Conservation (phyloP, 83 land plant genomes). For the Picea abies region DNA sequence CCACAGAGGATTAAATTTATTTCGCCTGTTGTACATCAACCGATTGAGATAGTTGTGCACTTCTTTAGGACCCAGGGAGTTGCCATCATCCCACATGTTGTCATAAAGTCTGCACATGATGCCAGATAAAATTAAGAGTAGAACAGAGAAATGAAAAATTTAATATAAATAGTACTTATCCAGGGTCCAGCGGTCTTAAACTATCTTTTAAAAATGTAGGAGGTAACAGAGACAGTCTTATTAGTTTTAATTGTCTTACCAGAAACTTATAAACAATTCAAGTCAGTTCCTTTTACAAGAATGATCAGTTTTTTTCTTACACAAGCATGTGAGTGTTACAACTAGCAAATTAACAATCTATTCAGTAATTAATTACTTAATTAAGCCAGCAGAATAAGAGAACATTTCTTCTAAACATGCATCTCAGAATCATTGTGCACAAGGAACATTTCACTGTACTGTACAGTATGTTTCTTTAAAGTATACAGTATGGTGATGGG, state of each 20-base stretch:
- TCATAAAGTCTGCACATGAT: slow-evolving; percentile 62
- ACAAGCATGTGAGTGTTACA: background rate
- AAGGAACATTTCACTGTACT: background rate
- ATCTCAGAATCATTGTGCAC: background rate
- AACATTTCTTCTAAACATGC: background rate
- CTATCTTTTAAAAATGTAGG: background rate
- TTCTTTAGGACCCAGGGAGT: slow-evolving; percentile 86
- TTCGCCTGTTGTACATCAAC: slow-evolving; percentile 90
- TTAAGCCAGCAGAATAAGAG: background rate
- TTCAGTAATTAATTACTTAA: background rate
- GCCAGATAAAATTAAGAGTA: background rate
- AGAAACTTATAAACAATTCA: background rate
- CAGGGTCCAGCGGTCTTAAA: background rate
- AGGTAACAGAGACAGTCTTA: background rate
- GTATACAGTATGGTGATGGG: too few species aligned
- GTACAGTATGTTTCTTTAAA: background rate
- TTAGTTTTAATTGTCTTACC: background rate
- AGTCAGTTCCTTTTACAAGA: background rate
- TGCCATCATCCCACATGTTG: slow-evolving; percentile 98
- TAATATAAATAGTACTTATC: background rate
- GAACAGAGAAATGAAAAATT: background rate
- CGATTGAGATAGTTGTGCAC: slow-evolving; percentile 79
- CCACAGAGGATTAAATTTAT: slow-evolving; percentile 94
- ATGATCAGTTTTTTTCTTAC: background rate
- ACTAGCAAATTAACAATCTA: background rate